Conservation (phyloP, 129 eudicot species). For the Daucus carota region DH1_v3.0 NC_030384.2:45477001-45477500, state of each 20-base stretch:
- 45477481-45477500: background rate
- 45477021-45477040: conserved; percentile 15
- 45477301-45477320: conserved; percentile 13
- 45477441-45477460: conserved; percentile 1
- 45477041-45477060: conserved; percentile 52
- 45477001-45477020: conserved; percentile 18
- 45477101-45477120: conserved; percentile 34
- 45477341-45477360: conserved; percentile 28
- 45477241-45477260: conserved; percentile 24
- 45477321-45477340: conserved; percentile 20
- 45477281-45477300: conserved; percentile 54
- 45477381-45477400: conserved; percentile 89
- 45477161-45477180: conserved; percentile 40
- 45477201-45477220: conserved; percentile 39
- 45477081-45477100: conserved; percentile 36
- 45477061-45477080: conserved; percentile 42
- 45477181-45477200: conserved; percentile 52
- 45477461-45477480: background rate
- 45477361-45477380: conserved; percentile 87
- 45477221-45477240: conserved; percentile 27
- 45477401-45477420: conserved; percentile 91
- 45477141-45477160: conserved; percentile 28
- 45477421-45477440: conserved; percentile 70
- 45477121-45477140: conserved; percentile 24
- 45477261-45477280: conserved; percentile 68